Evolutionary conservation across 129 eudicot genomes (phyloP), one percentile per base, ranked within the genome.

Genomic region (Centrapalus pauciflorus): DNA sequence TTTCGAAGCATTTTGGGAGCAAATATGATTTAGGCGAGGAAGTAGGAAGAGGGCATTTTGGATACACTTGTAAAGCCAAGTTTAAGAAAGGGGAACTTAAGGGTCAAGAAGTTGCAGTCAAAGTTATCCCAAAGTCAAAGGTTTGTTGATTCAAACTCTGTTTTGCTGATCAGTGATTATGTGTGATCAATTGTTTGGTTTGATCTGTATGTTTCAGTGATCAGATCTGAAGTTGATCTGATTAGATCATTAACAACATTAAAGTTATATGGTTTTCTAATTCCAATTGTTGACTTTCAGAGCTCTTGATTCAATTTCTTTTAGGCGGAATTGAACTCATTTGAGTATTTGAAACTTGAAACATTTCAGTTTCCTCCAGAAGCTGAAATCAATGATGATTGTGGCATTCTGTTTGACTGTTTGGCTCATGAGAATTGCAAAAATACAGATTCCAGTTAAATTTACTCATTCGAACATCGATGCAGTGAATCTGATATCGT

Each of bases 1-100:
- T 83, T 65, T 81, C 76, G 23, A 93, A 93, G 87, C 72, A 83
- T 61, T 86, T 89, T 60, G 79, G 79, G 60, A 77, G 69, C 16
- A 83, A 78, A 81, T 93, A 76, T 66, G 95, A 88, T 71, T 5
- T 88, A 1, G 96, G 98, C 28, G 96, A 86, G 2, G 98, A 93
- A 35, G 92, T 92, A 0, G 95, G 98, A 55, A 78, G 95, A 72
- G 96, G 98, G 49, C 98, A 93, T 86, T 93, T 93, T 84, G 98
- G 96, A 64, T 86, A 76, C 55, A 93, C 98, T 64, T 79, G 96
- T 66, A 69, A 67, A 54, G 98, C 96, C 16, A 85, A 73, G 69
- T 77, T 74, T 20, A 89, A 89, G 70, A 93, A 93, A 61, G 98
- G 96, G 13, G 92, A 85, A 20, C 58, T 88, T 14, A 93, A 88